Conservation (phyloP, 1,284 basidiomycete genomes). For the Fomitopsis palustris region DNA sequence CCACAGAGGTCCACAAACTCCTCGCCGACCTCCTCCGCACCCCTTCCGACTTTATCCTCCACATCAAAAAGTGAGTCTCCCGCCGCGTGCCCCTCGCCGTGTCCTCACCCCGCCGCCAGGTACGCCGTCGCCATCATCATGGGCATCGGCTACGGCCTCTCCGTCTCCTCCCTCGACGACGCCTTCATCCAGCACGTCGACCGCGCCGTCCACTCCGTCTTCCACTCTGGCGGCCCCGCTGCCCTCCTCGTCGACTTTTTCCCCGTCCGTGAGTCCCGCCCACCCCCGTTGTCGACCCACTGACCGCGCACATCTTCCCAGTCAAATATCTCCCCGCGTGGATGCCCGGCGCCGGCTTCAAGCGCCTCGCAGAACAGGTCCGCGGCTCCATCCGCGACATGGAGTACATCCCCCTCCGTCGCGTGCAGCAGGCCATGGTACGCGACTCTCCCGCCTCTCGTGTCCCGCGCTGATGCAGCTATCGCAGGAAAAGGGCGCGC, state of each 20-base stretch:
- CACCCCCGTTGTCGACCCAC: not conserved
- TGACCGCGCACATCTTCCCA: not conserved
- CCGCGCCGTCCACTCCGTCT: conserved; percentile 9
- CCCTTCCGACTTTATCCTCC: conserved; percentile 20
- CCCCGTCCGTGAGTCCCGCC: conserved; percentile 9
- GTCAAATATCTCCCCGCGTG: conserved; percentile 19
- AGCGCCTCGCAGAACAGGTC: not conserved
- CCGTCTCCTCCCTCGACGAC: conserved; percentile 10
- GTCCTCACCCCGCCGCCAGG: not conserved
- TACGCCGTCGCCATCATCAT: conserved; percentile 11
- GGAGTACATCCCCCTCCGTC: conserved; percentile 44
- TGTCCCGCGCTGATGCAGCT: not conserved
- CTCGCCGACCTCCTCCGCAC: conserved; percentile 21
- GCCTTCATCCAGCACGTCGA: conserved; percentile 14
- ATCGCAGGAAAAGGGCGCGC: conserved; percentile 35
- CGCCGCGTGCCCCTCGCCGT: not conserved
- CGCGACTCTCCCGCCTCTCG: not conserved
- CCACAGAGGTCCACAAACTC: conserved; percentile 22
- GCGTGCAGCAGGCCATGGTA: conserved; percentile 44
- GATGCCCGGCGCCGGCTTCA: conserved; percentile 21
- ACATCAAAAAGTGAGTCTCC: conserved; percentile 22
- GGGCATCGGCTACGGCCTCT: conserved; percentile 16
- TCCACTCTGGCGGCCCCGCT: conserved; percentile 13
- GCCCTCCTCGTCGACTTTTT: conserved; percentile 17
- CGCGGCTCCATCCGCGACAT: not conserved